Evolutionary conservation across 2,329 filamentous ascomycete species (phyloP).

Genomic region (Cladophialophora carrionii): DNA sequence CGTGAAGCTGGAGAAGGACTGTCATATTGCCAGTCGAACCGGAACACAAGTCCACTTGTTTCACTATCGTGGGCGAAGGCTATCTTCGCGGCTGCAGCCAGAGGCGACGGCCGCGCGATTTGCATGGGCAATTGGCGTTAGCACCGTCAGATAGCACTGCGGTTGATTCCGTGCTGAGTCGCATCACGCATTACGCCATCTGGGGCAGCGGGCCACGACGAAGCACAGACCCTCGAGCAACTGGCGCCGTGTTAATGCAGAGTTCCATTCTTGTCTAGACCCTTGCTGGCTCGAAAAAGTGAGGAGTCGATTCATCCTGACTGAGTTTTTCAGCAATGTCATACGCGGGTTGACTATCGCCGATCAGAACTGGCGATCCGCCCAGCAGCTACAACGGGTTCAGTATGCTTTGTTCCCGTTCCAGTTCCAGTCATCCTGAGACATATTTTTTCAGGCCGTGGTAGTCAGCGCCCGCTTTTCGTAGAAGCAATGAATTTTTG

Average conservation of each 20-base stretch:
- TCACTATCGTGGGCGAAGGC: slow-evolving; percentile 1
- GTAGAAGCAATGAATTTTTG: neutral
- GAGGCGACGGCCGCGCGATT: slow-evolving; percentile 17
- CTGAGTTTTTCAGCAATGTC: slow-evolving; percentile 4
- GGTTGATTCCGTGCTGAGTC: slow-evolving; percentile 36
- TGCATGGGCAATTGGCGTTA: slow-evolving; percentile 12
- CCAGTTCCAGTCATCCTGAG: slow-evolving; percentile 1
- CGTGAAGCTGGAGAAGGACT: neutral
- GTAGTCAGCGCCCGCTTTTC: neutral
- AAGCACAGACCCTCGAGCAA: slow-evolving; percentile 25
- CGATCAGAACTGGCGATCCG: slow-evolving; percentile 18
- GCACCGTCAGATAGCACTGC: slow-evolving; percentile 21
- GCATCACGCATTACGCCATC: slow-evolving; percentile 36
- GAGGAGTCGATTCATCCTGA: slow-evolving; percentile 16
- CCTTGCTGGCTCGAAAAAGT: slow-evolving; percentile 25
- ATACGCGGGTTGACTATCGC: slow-evolving; percentile 2
- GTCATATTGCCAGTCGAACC: neutral
- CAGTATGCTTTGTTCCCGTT: slow-evolving; percentile 4
- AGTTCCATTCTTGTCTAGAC: slow-evolving; percentile 34
- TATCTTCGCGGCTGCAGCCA: slow-evolving; percentile 24
- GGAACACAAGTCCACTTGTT: neutral
- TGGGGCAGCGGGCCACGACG: slow-evolving; percentile 28
- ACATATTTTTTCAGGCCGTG: neutral
- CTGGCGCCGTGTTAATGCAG: slow-evolving; percentile 22
- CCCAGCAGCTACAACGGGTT: neutral